Conservation (phyloP, 2,329 filamentous ascomycete species). For the Colletotrichum noveboracense region DNA sequence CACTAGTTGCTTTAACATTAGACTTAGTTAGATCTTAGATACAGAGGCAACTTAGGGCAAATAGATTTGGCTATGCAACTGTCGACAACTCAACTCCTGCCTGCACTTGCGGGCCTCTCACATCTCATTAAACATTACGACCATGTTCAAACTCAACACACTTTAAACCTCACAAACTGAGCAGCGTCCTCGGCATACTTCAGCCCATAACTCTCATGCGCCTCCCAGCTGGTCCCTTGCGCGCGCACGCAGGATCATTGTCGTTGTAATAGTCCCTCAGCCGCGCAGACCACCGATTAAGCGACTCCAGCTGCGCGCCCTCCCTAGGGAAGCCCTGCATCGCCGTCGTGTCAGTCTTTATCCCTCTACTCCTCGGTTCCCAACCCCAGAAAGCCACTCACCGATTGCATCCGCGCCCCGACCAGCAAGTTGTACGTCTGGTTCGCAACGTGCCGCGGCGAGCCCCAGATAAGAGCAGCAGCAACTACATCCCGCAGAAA, state of each 20-base stretch:
- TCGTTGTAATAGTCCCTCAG: slow-evolving; percentile 36
- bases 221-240: slow-evolving; percentile 32
- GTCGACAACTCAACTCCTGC: too few species aligned
- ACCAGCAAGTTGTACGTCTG: slow-evolving; percentile 35
- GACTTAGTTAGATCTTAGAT: too few species aligned
- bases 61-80: too few species aligned
- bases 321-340: slow-evolving; percentile 2
- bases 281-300: neutral
- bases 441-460: slow-evolving; percentile 35
- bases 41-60: too few species aligned
- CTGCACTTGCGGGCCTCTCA: too few species aligned
- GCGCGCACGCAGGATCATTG: slow-evolving; percentile 45
- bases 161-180: neutral
- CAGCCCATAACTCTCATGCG: slow-evolving; percentile 35
- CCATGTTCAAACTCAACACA: neutral
- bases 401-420: slow-evolving; percentile 24
- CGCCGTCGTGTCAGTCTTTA: neutral
- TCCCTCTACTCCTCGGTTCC: neutral
- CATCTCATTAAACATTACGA: neutral
- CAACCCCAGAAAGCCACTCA: too few species aligned
- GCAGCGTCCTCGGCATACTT: neutral
- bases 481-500: slow-evolving; percentile 25
- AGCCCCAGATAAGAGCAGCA: slow-evolving; percentile 36
- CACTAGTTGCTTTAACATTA: too few species aligned
- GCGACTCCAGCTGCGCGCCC: slow-evolving; percentile 1